Base-by-base conservation (phyloP, 2,329 filamentous ascomycete genomes). In the Trichoderma sp. region DNA sequence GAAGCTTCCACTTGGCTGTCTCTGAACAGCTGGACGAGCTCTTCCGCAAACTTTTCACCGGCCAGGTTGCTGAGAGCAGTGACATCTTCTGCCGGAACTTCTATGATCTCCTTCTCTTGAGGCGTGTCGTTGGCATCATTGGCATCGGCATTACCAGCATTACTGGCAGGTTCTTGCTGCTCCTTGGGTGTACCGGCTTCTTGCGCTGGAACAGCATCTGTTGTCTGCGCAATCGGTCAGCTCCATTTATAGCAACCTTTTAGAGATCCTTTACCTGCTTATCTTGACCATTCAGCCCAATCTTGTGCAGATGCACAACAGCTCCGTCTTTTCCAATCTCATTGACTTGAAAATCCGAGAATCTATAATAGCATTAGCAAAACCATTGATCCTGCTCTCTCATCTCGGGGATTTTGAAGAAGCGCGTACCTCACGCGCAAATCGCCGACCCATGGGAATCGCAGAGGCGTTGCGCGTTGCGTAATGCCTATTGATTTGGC, bases 321-420 rank as follows among this genome's bases (percentile, higher is more conserved):
- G 90, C 82, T 18, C 94, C 94, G 77, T 92, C 88, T 34, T 91
- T 90, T 24, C 88, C 84, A 74, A 98, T 95, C 81, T 98, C 95
- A 78, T 97, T 95, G 76, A 98, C 95, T 76, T 96, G 85, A 77
- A 98, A 98, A 80, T 98, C 95, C 4, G 94, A 95, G 81, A 95
- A 98, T 75, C 93, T 89, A 64, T 12, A 60, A 12, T 12, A n/a
- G 6, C 28, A 39, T 71, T 57, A 65, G 24, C 34, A 51, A 39
- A 1, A 15, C 3, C 14, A 47, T 18, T 12, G 12, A 57, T 21
- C 8, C 30, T 3, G 8, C 21, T 21, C 24, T 21, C 30, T 53
- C 8, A 28, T 15, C n/a, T 15, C 39, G 15, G 28, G 21, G 12
- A 32, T 11, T 18, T 8, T 57, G 24, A 64, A 28, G n/a, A 51